Evolutionary conservation across 495 filamentous ascomycete genomes (phyloP), one percentile per base, ranked within the genome.

Genomic region (Talaromyces wortmannii): DNA sequence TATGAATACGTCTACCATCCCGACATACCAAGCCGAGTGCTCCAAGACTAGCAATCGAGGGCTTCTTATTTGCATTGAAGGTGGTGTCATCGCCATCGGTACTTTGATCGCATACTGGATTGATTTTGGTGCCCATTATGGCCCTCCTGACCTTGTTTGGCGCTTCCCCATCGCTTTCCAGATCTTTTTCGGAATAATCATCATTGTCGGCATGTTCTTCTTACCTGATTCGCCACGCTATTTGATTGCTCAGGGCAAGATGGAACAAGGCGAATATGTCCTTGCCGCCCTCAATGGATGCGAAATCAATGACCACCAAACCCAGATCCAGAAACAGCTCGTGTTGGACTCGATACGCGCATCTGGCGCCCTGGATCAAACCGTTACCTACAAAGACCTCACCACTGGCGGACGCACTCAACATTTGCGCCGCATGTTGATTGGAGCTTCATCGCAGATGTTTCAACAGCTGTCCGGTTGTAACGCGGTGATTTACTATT

Each of bases 81-180:
- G 90, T 59, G 84, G 82, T 60, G 76, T 83, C 56, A 90, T 92
- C 57, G 88, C 88, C 44, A 88, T 92, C 52, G 89, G 89, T 49
- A 75, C 71, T 52, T 66, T 86, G 59, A 88, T 92, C 45, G 87
- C 88, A 10, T 92, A 92, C 70, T 94, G 89, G 89, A 83, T 94
- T 56, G 87, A 92, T 58, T 94, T 87, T 59, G 89, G 89, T 36
- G 81, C 86, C 18, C 82, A 81, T 11, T 92, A 86, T 46, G 86
- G 85, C 4, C 78, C 81, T 3, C 58, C 69, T 7, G 78, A 83
- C 59, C 69, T 90, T 6, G 78, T 81, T 15, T 92, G 89, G 89
- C 80, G 89, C 16, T 89, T 91, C 73, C 89, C 89, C 15, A 90
- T 92, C 56, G 86, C 85, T 11, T 90, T 92, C 79, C 89, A 92